Percentiles rank a stretch among this genome's conserved stretches.
Evolutionary conservation across 495 filamentous ascomycete genomes (phyloP).

Genomic region (Tuber calosporum): DNA sequence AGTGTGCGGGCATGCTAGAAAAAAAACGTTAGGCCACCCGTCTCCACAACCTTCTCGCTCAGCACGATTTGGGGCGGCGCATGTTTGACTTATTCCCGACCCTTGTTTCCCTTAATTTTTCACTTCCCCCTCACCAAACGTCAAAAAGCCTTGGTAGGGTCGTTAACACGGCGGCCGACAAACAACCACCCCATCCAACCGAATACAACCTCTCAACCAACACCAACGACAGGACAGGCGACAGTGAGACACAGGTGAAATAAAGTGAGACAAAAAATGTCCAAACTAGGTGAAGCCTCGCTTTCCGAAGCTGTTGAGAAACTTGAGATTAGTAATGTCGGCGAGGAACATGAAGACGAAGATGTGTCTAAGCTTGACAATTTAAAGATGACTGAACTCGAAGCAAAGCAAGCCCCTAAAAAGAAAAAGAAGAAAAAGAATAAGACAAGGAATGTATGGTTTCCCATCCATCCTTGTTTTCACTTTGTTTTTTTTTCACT

Average conservation of each 20-base stretch:
- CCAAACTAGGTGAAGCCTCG: not conserved
- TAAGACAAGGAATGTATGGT: constrained; percentile 7
- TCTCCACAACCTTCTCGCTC: not conserved
- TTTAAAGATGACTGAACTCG: constrained; percentile 1
- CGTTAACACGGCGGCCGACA: constrained; percentile 1
- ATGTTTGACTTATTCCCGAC: not conserved
- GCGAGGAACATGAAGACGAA: not conserved
- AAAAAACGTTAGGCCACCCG: not conserved
- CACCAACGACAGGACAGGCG: not conserved
- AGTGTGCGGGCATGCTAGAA: not conserved
- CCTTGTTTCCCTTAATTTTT: not conserved
- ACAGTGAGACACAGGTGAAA: not conserved
- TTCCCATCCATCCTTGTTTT: not conserved
- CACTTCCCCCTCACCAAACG: constrained; percentile 7
- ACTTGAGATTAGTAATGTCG: not conserved
- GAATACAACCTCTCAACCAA: constrained; percentile 7
- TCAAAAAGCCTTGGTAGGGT: constrained; percentile 12
- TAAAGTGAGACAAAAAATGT: not conserved
- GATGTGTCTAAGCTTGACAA: not conserved
- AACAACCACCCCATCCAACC: constrained; percentile 3
- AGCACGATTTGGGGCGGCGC: not conserved
- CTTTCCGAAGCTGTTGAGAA: not conserved
- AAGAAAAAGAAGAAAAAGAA: constrained; percentile 35
- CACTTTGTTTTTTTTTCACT: not conserved
- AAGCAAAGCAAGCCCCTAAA: constrained; percentile 19